A percentile compares a stretch with the other conserved stretches of the same genome.
phyloP scores from a whole-genome alignment of 768 basidiomycete species.

The Russula compacta region DNA sequence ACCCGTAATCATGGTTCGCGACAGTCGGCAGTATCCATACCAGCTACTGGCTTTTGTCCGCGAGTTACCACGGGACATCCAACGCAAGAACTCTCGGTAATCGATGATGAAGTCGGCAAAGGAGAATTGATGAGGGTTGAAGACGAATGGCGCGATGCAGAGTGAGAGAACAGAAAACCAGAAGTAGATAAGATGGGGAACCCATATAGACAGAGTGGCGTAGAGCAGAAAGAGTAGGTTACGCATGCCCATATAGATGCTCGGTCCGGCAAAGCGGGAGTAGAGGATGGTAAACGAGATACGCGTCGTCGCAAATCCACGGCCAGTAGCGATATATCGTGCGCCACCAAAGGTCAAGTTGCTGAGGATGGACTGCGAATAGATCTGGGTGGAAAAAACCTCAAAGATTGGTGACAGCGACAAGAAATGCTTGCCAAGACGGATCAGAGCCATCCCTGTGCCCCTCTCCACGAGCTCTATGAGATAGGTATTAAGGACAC shows the following conservation, averaged over 20 bases:
- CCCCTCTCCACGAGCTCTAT: slow-evolving; percentile 93
- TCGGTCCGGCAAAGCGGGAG: slow-evolving; percentile 98
- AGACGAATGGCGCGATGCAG: slow-evolving; percentile 94
- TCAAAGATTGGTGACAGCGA: slow-evolving; percentile 97
- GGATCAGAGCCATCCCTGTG: slow-evolving; percentile 88
- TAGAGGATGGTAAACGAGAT: slow-evolving; percentile 95
- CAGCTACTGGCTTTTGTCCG: slow-evolving; percentile 94
- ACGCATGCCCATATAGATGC: slow-evolving; percentile 97
- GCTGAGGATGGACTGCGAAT: slow-evolving; percentile 92
- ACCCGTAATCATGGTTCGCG: slow-evolving; percentile 94
- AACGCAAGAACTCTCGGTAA: slow-evolving; percentile 95
- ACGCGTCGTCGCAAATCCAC: slow-evolving; percentile 96
- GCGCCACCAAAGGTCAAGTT: slow-evolving; percentile 98
- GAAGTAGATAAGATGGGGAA: slow-evolving; percentile 95
- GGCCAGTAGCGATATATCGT: slow-evolving; percentile 97
- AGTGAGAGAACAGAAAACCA: slow-evolving; percentile 95
- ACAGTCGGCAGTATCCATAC: slow-evolving; percentile 98
- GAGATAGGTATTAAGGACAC: not conserved
- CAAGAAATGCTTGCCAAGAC: slow-evolving; percentile 92
- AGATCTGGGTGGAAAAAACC: slow-evolving; percentile 98
- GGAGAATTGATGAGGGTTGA: slow-evolving; percentile 99
- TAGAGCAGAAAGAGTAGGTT: slow-evolving; percentile 87
- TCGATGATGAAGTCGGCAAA: slow-evolving; percentile 97
- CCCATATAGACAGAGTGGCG: slow-evolving; percentile 86
- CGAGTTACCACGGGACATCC: slow-evolving; percentile 99